Conservation (phyloP, 2,329 filamentous ascomycete genomes). For the Ambrosiella xylebori region DNA sequence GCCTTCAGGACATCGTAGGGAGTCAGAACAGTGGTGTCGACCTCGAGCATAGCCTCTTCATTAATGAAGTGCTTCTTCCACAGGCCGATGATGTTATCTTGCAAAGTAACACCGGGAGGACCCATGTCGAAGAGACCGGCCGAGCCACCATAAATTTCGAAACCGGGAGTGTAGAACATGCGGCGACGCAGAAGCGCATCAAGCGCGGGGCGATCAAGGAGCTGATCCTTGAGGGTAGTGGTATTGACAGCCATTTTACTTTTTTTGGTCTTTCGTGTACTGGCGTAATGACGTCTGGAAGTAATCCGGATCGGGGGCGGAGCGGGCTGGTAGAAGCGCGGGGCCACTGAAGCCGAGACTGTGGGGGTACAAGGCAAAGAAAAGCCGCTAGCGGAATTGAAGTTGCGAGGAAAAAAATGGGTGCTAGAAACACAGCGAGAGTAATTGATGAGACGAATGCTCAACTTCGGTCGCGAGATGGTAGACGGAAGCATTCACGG, state of each 20-base stretch:
- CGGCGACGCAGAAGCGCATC: slow-evolving; percentile 76
- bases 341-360: not conserved
- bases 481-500: slow-evolving; percentile 9
- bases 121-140: slow-evolving; percentile 88
- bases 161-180: slow-evolving; percentile 87
- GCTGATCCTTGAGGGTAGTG: slow-evolving; percentile 76
- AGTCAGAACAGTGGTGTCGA: slow-evolving; percentile 87
- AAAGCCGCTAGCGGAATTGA: not conserved
- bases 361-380: not conserved
- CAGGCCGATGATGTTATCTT: slow-evolving; percentile 71
- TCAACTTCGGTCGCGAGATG: not conserved
- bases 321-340: not conserved
- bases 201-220: slow-evolving; percentile 65
- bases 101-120: slow-evolving; percentile 69
- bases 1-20: slow-evolving; percentile 91
- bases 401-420: not conserved
- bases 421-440: not conserved
- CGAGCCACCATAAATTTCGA: slow-evolving; percentile 87
- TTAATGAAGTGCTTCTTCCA: slow-evolving; percentile 92
- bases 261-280: slow-evolving; percentile 9
- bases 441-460: not conserved
- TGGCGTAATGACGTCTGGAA: not conserved
- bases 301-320: not conserved
- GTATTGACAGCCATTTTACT: slow-evolving; percentile 31
- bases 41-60: slow-evolving; percentile 87